Base-by-base conservation (phyloP, 140 eudicot species). In the Stevia rebaudiana region DNA sequence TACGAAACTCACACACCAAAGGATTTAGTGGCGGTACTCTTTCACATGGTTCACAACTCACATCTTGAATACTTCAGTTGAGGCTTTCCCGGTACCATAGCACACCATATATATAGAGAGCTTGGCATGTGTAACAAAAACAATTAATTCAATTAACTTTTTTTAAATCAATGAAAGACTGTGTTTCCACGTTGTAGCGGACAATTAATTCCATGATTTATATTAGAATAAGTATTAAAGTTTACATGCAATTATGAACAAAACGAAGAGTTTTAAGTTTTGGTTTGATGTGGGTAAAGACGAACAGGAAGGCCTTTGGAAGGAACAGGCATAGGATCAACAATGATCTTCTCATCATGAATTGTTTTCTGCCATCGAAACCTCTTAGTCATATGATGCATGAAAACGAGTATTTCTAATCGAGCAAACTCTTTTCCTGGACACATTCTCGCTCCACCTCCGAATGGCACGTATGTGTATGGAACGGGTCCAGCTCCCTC, bases 361-460 rank as follows among this genome's bases (percentile, higher is more conserved):
- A 69, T 35, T 9, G 62, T 68, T 69, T 62, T 76, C 42, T 69
- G 18, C 67, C 75, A 62, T 35, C 55, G 59, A 24, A 65, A 74
- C 25, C 73, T 56, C 54, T 58, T 65, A 8, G 52, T 41, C 5
- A 74, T 58, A 28, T 74, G 67, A 12, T 74, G 68, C 73, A 74
- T 74, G 62, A 74, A 74, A 35, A 66, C 74, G 2, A 66, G 63
- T 35, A 74, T 65, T 36, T 65, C 78, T 10, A 65, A 39, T 23
- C 73, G 68, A 3, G 78, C 48, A 65, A 65, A 74, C 36, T 74
- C 78, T 66, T 47, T 65, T 10, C 78, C 80, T 0, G 75, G 80
- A 33, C 84, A 79, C 84, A 79, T 79, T 6, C 81, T 33, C 9
- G 84, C 72, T 19, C 84, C 84, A 43, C 84, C 84, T 4, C 84